Percentiles rank a stretch among this genome's conserved stretches.
phyloP scores from a whole-genome alignment of 2,329 filamentous ascomycete species.

The Cadophora gregata region DNA sequence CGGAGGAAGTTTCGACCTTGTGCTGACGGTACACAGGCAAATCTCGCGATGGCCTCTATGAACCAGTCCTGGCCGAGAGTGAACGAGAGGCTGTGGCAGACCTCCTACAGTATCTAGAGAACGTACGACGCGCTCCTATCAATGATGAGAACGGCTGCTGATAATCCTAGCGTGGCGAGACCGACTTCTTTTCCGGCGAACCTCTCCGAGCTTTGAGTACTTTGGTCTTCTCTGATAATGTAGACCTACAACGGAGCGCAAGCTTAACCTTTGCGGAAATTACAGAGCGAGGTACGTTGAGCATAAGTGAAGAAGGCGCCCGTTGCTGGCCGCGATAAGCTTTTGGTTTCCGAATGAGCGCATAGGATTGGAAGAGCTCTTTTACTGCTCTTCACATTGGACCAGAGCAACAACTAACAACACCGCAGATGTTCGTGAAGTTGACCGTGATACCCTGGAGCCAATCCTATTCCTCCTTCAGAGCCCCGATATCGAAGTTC shows the following conservation, averaged over 20 bases:
- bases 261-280: conserved; percentile 99
- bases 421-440: conserved; percentile 85
- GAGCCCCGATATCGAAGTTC: conserved; percentile 95
- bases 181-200: conserved; percentile 97
- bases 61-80: conserved; percentile 89
- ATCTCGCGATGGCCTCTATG: conserved; percentile 81
- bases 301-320: neutral
- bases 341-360: neutral
- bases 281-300: conserved; percentile 84
- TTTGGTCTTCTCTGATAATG: conserved; percentile 97
- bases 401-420: conserved; percentile 29
- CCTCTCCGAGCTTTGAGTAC: conserved; percentile 93
- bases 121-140: conserved; percentile 60
- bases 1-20: conserved; percentile 32
- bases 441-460: conserved; percentile 92
- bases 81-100: conserved; percentile 97
- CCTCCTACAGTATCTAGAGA: conserved; percentile 93
- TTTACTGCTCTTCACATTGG: neutral
- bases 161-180: conserved; percentile 76
- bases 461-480: conserved; percentile 95
- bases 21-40: conserved; percentile 60
- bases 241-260: conserved; percentile 95
- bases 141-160: conserved; percentile 25
- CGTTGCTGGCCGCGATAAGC: neutral
- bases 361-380: neutral